Evolutionary conservation across 2,329 filamentous ascomycete genomes (phyloP).

Genomic region (Colletotrichum phormii): DNA sequence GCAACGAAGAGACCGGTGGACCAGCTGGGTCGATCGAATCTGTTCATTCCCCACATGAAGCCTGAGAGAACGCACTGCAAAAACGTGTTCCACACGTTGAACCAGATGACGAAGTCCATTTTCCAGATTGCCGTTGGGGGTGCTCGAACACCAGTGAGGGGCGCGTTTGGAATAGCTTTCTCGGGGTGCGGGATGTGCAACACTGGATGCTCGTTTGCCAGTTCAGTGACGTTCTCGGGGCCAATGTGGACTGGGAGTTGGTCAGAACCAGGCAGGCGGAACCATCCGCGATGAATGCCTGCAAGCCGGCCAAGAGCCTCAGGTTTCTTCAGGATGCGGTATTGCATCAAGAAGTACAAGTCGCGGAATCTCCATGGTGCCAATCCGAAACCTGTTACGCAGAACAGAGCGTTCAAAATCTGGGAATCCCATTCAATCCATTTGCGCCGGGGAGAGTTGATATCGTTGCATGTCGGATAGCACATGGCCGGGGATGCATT

Average conservation of each 20-base stretch:
- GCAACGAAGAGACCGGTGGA: constrained; percentile 83
- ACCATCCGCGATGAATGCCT: constrained; percentile 81
- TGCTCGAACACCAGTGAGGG: constrained; percentile 78
- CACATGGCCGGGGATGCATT: constrained; percentile 82
- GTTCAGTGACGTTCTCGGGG: constrained; percentile 61
- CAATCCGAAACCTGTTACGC: constrained; percentile 86
- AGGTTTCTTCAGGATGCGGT: constrained; percentile 64
- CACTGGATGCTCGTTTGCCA: constrained; percentile 51
- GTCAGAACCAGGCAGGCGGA: constrained; percentile 76
- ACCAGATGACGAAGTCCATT: constrained; percentile 82
- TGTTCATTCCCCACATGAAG: constrained; percentile 86
- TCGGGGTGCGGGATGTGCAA: constrained; percentile 72
- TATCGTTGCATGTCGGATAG: constrained; percentile 74
- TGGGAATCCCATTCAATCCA: constrained; percentile 91
- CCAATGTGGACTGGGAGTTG: constrained; percentile 65
- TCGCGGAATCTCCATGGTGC: constrained; percentile 89
- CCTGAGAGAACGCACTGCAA: constrained; percentile 79
- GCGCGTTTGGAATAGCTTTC: constrained; percentile 71
- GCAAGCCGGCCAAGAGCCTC: constrained; percentile 75
- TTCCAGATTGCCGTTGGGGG: constrained; percentile 78
- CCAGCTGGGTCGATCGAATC: constrained; percentile 81
- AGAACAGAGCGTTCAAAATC: constrained; percentile 86
- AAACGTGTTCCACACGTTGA: constrained; percentile 82
- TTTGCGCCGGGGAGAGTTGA: constrained; percentile 79
- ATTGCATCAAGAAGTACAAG: constrained; percentile 78